A percentile compares a stretch with the other conserved stretches of the same genome.
phyloP scores from a whole-genome alignment of 2,329 filamentous ascomycete species.

The Aspergillus brunneoviolaceus region DNA sequence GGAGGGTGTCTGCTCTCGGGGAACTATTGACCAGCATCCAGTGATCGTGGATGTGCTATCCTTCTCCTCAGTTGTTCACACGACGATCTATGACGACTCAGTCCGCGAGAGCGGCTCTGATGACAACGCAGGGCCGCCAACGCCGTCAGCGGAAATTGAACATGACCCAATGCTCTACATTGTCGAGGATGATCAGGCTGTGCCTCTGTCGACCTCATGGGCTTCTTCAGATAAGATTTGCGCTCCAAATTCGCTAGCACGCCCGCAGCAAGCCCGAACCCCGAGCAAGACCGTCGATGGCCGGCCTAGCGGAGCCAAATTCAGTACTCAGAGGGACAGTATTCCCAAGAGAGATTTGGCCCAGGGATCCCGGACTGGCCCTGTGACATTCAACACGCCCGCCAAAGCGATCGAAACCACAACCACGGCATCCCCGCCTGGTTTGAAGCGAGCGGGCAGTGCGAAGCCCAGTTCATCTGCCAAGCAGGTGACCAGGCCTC shows the following conservation, averaged over 20 bases:
- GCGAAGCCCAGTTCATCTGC: slow-evolving; percentile 15
- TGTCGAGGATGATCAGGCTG: slow-evolving; percentile 8
- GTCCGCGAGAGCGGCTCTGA: slow-evolving; percentile 25
- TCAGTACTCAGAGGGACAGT: not conserved
- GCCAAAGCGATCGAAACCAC: not conserved
- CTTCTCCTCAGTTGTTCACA: slow-evolving; percentile 12
- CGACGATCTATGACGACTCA: slow-evolving; percentile 16
- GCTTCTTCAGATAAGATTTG: slow-evolving; percentile 5
- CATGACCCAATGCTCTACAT: slow-evolving; percentile 19
- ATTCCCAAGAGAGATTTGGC: not conserved
- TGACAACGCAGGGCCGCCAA: slow-evolving; percentile 28
- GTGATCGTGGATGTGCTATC: slow-evolving; percentile 37
- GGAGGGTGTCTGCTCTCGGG: slow-evolving; percentile 36
- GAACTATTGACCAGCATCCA: slow-evolving; percentile 47
- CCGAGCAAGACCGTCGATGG: not conserved
- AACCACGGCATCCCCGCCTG: slow-evolving; percentile 3
- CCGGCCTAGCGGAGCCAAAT: not conserved
- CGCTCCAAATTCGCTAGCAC: not conserved
- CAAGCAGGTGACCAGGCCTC: slow-evolving; percentile 11
- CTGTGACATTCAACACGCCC: not conserved
- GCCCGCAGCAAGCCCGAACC: not conserved
- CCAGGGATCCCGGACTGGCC: not conserved
- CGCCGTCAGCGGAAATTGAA: slow-evolving; percentile 23
- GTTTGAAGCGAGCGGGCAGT: slow-evolving; percentile 21
- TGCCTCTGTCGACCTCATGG: slow-evolving; percentile 5